Conservation (phyloP, 768 basidiomycete genomes). For the Termitomyces sp. region DNA sequence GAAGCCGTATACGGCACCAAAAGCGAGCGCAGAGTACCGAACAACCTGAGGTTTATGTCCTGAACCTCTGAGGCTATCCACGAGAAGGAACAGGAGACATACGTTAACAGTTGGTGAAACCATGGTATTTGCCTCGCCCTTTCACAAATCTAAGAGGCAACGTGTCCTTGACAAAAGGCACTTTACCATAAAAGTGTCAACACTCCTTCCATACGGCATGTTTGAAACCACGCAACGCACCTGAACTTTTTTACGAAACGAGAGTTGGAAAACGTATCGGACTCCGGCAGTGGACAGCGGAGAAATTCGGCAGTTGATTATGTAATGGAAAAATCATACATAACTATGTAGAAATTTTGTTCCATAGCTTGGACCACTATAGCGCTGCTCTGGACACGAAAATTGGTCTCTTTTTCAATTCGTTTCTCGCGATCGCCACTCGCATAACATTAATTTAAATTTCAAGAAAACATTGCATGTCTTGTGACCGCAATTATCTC, state of each 20-base stretch:
- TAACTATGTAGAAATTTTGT: too few relatives aligned
- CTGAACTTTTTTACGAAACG: constrained; percentile 27
- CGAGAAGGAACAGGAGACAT: constrained; percentile 22
- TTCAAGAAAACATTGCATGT: neutral
- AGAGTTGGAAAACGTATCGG: constrained; percentile 21
- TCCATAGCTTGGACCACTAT: neutral
- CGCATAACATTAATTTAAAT: neutral
- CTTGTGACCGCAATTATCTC: neutral
- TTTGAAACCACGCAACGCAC: constrained; percentile 16
- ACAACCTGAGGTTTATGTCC: constrained; percentile 58
- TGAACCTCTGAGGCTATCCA: neutral
- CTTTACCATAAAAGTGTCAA: neutral
- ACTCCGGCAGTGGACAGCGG: constrained; percentile 22
- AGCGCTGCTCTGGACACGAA: neutral
- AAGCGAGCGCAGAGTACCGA: constrained; percentile 86
- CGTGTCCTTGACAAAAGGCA: constrained; percentile 13
- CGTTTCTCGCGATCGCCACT: too few relatives aligned
- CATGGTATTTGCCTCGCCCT: constrained; percentile 40
- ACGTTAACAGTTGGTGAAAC: constrained; percentile 75
- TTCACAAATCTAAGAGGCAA: constrained; percentile 20
- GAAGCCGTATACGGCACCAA: constrained; percentile 88
- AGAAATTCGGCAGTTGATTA: constrained; percentile 41
- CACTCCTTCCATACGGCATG: neutral
- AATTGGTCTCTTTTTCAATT: neutral
- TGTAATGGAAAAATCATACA: constrained; percentile 19